phyloP scores from a whole-genome alignment of 1,139 yeast species.

The Candida sanyaensis region DNA sequence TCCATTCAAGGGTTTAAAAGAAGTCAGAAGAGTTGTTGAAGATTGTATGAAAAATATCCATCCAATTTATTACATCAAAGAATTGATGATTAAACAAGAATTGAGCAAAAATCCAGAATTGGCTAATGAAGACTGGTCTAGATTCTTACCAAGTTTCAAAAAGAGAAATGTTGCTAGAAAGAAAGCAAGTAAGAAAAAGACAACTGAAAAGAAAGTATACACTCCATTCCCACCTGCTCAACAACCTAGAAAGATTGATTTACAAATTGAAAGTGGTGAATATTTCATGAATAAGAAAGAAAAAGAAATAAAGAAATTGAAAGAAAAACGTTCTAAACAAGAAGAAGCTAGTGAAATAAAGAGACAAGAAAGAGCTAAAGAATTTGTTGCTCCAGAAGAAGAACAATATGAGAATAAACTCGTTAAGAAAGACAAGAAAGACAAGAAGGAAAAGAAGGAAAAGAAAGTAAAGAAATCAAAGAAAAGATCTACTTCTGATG shows the following conservation, averaged over 20 bases:
- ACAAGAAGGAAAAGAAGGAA: constrained; percentile 25
- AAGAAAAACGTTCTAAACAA: constrained; percentile 79
- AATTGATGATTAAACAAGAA: constrained; percentile 95
- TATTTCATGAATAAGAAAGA: constrained; percentile 89
- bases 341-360: constrained; percentile 65
- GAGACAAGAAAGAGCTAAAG: constrained; percentile 73
- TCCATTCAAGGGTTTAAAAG: constrained; percentile 89
- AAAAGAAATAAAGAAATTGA: constrained; percentile 68
- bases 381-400: constrained; percentile 85
- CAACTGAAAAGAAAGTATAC: constrained; percentile 78
- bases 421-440: constrained; percentile 19
- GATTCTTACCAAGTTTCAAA: constrained; percentile 96
- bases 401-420: constrained; percentile 44
- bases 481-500: constrained; percentile 15
- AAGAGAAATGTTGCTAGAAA: constrained; percentile 94
- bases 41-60: constrained; percentile 97
- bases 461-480: constrained; percentile 23
- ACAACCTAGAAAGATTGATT: constrained; percentile 94
- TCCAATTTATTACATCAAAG: constrained; percentile 96
- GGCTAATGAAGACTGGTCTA: constrained; percentile 95
- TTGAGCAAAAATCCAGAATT: constrained; percentile 92
- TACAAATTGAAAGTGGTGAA: constrained; percentile 98
- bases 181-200: constrained; percentile 73
- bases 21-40: constrained; percentile 90
- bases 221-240: constrained; percentile 99